Evolutionary conservation across 2,329 filamentous ascomycete species (phyloP), one percentile per base, ranked within the genome.

Genomic region (Claviceps humidiphila): DNA sequence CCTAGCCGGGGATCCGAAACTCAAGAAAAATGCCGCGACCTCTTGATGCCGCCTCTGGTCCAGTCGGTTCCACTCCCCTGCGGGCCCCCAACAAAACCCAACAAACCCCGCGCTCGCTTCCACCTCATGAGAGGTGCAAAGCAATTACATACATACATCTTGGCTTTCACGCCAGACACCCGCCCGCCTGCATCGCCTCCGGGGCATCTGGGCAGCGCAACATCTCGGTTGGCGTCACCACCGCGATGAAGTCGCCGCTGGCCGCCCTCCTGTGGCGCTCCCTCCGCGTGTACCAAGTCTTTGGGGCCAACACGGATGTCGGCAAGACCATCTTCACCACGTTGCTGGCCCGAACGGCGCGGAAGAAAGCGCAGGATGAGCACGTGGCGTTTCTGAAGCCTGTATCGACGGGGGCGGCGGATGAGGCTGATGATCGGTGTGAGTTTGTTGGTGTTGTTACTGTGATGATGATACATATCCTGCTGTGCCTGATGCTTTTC

Each of bases 241-340:
- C 40, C 42, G 45, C 26, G 17, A 58, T 59, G 55, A 45, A 45
- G 42, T 55, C 71, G 52, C 76, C 77, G 26, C 67, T 81, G 50
- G 74, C 79, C 47, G 75, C 81, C 50, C 72, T 81, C 47, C 72
- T 89, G 40, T 87, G 82, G 79, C 80, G 82, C 55, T 78, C 77
- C 8, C 72, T 90, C 51, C 79, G 81, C 55, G 74, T 80, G 13
- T 78, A 87, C 59, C 87, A 93, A 66, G 72, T 94, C 40, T 94
- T 86, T 61, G 88, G 88, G 30, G 85, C 88, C 47, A 93, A 91
- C 60, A 93, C 88, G 0, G 81, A 87, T 58, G 86, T 93, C 26
- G 88, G 88, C 57, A 94, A 94, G 72, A 94, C 88, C 0, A 79
- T 94, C 37, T 77, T 89, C 53, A 84, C 85, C 2, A 89, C 86